phyloP scores from a whole-genome alignment of 2,329 filamentous ascomycete species.

The Raffaelea arxii region DNA sequence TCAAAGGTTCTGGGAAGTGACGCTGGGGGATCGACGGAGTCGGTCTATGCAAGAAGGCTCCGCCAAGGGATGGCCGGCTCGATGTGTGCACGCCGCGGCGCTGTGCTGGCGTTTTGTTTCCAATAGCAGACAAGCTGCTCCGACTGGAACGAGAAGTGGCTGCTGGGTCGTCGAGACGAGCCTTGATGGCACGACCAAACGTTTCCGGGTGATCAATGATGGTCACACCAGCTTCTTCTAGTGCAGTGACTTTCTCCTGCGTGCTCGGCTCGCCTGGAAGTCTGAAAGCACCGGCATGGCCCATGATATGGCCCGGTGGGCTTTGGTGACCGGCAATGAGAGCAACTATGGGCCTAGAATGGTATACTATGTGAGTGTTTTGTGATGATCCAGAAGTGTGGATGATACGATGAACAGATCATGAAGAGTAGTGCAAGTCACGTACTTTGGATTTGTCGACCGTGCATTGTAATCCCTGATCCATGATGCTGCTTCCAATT shows the following conservation, averaged over 20 bases:
- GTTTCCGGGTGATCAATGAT: constrained; percentile 70
- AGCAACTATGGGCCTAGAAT: constrained; percentile 57
- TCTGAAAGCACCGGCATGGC: constrained; percentile 67
- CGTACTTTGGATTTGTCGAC: constrained; percentile 50
- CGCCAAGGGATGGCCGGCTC: too few species aligned
- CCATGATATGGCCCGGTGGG: constrained; percentile 60
- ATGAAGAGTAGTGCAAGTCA: neutral
- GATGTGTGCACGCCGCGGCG: constrained; percentile 46
- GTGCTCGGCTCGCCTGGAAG: constrained; percentile 56
- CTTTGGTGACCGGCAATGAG: constrained; percentile 58
- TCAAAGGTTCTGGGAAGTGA: too few species aligned
- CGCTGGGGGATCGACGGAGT: too few species aligned
- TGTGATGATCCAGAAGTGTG: neutral
- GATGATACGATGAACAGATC: constrained; percentile 13
- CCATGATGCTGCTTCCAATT: constrained; percentile 65
- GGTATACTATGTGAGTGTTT: neutral
- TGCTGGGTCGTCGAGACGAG: constrained; percentile 41
- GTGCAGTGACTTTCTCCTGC: constrained; percentile 53
- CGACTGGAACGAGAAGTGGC: too few species aligned
- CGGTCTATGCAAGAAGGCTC: too few species aligned
- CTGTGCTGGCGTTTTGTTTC: too few species aligned
- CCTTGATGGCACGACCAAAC: constrained; percentile 60
- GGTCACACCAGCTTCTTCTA: constrained; percentile 56
- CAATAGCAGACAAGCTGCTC: constrained; percentile 15
- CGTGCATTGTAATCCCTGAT: constrained; percentile 54